These are phyloP conservation scores for Beauveria australis DNA, from an alignment of 2,329 filamentous ascomycete genomes.

Conservation along the genomic window DNA sequence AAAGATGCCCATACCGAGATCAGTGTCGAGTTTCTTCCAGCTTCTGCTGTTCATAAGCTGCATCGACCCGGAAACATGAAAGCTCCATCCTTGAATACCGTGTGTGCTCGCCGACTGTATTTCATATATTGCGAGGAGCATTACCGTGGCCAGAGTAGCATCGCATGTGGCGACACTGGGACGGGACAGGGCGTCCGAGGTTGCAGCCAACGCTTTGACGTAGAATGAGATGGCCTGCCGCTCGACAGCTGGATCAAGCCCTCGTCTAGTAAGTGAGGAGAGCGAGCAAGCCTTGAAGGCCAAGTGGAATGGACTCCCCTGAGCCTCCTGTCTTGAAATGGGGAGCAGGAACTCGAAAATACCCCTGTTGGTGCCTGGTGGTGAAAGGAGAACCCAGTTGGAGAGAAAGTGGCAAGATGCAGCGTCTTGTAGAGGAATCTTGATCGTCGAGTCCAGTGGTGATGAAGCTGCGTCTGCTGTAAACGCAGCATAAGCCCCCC, in stretches of 20 bases:
- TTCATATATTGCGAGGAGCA: neutral
- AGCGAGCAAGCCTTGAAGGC: slow-evolving; percentile 3
- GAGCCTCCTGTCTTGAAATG: neutral
- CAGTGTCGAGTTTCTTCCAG: slow-evolving; percentile 1
- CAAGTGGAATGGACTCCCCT: neutral
- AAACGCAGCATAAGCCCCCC: neutral
- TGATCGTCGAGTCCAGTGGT: neutral
- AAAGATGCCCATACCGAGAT: neutral
- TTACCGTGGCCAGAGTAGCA: neutral
- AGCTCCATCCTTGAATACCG: neutral
- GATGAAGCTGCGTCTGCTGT: neutral
- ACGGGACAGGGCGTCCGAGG: neutral
- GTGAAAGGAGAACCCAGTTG: neutral
- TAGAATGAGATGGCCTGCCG: neutral
- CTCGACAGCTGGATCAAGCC: neutral
- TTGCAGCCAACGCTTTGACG: neutral
- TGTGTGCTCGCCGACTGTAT: neutral
- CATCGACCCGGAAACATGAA: neutral
- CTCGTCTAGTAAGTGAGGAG: neutral
- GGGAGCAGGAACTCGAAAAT: slow-evolving; percentile 2
- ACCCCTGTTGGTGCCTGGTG: neutral
- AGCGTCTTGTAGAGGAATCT: neutral
- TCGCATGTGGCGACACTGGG: slow-evolving; percentile 2
- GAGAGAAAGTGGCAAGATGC: slow-evolving; percentile 1
- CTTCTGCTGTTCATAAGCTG: slow-evolving; percentile 6